Percentiles rank a stretch among this genome's conserved stretches.
These are phyloP conservation scores for Fusarium sarcochroum DNA, from an alignment of 2,329 filamentous ascomycete genomes.

Conservation along the genomic window DNA sequence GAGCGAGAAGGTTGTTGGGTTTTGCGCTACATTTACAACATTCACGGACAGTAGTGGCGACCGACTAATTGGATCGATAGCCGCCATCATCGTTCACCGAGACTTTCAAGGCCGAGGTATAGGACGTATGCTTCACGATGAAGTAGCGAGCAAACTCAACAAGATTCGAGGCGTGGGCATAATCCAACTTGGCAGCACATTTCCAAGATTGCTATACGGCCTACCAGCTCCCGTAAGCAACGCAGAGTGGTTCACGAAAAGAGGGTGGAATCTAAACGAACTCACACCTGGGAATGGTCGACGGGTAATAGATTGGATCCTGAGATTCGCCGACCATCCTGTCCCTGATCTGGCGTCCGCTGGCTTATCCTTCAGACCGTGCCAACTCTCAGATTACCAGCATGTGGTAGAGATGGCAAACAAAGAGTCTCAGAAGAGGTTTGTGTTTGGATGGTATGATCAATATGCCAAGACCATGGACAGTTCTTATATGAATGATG, in stretches of 20 bases:
- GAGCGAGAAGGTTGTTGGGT: constrained; percentile 62
- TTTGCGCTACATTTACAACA: constrained; percentile 72
- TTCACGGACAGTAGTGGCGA: constrained; percentile 68
- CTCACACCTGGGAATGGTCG: constrained; percentile 62
- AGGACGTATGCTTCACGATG: constrained; percentile 66
- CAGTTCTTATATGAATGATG: constrained; percentile 64
- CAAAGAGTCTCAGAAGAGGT: constrained; percentile 61
- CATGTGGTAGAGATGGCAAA: constrained; percentile 65
- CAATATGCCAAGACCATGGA: constrained; percentile 68
- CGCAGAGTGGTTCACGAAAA: constrained; percentile 67
- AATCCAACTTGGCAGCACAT: constrained; percentile 70
- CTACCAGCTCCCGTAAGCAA: constrained; percentile 60
- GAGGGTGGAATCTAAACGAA: constrained; percentile 66
- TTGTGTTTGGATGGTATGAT: constrained; percentile 71
- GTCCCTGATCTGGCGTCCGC: constrained; percentile 56
- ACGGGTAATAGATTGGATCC: constrained; percentile 67
- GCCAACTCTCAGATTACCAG: constrained; percentile 62
- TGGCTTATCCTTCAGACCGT: constrained; percentile 61
- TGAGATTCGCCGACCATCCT: constrained; percentile 66
- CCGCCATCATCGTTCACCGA: constrained; percentile 66
- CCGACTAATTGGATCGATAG: constrained; percentile 68
- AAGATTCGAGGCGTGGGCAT: constrained; percentile 66
- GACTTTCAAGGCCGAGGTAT: constrained; percentile 65
- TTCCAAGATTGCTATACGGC: constrained; percentile 70
- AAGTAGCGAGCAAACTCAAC: constrained; percentile 64